Base-by-base conservation (phyloP, 352 stramenopile species). In the Thalassiosira oceanica region DNA sequence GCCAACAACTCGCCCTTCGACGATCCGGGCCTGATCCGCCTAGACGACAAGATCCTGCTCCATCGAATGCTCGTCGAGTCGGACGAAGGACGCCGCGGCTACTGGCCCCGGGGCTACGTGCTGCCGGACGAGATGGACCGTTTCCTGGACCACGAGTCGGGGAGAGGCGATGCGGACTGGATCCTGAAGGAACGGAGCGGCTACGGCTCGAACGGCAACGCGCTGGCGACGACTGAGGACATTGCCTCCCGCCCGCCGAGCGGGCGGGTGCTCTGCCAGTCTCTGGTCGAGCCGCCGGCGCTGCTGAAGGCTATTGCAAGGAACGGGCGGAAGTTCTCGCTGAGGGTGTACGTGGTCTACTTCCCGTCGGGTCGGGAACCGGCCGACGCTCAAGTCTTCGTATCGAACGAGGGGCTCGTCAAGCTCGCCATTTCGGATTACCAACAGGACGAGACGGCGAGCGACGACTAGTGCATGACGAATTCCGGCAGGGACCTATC, bases 271-370 rank as follows among this genome's bases (percentile, higher is more conserved):
- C 54, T 89, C 13, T 74, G 78, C 10, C 81, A 89, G 61, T 45
- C 39, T 45, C 78, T 89, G 61, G 61, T 89, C 33, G 31, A 89
- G 37, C 71, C 78, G 15, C 55, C 76, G 31, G 49, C 84, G 15
- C 39, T 85, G 18, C 18, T 81, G 11, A 37, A 73, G 10, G n/a
- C n/a, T n/a, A n/a, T n/a, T n/a, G n/a, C n/a, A n/a, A n/a, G n/a
- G n/a, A 21, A 57, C 18, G 62, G 63, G 21, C 41, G 58, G 28
- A 89, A 89, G 55, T 87, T 89, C 42, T 84, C 81, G 15, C 29
- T 89, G 23, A 66, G 81, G 28, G 68, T 89, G n/a, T 89, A 87
- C 67, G 78, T 87, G 7, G 44, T 83, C 7, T 80, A 78, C 33
- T 84, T 86, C 56, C 50, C 53, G 20, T 3, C 28, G 45, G 66